phyloP scores from a whole-genome alignment of 768 basidiomycete genomes.

The Hypholoma fasciculare region DNA sequence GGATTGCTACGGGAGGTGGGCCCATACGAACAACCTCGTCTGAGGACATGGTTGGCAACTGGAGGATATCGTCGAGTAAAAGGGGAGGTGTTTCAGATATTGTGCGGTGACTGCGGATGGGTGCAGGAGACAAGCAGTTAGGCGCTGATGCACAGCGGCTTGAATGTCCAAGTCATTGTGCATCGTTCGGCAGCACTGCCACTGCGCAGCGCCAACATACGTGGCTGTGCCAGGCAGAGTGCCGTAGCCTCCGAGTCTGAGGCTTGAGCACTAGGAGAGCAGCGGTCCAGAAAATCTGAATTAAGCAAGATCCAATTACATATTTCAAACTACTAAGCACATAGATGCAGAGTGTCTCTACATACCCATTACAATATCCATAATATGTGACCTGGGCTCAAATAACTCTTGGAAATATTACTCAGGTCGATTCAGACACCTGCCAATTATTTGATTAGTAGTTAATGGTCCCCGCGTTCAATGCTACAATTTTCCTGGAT shows the following conservation, averaged over 20 bases:
- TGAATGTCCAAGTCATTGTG: not conserved
- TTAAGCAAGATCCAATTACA: too few species aligned
- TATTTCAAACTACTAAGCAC: too few species aligned
- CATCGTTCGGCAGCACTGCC: not conserved
- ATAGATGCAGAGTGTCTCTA: too few species aligned
- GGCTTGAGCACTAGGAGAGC: not conserved
- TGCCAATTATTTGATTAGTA: too few species aligned
- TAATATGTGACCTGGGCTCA: too few species aligned
- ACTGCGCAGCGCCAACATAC: not conserved
- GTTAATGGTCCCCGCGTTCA: not conserved
- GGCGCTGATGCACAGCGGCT: not conserved
- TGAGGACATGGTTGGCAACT: not conserved
- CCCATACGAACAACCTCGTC: conserved; percentile 2
- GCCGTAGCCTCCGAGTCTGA: not conserved
- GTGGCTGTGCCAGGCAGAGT: conserved; percentile 2
- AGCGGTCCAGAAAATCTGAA: too few species aligned
- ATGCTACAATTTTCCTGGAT: too few species aligned
- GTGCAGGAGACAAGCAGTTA: conserved; percentile 12
- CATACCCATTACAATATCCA: too few species aligned
- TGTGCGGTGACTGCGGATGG: conserved; percentile 1
- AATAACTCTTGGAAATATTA: too few species aligned
- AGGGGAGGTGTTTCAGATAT: not conserved
- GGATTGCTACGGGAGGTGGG: conserved; percentile 33
- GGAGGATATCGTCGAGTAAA: not conserved
- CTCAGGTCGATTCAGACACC: too few species aligned